Evolutionary conservation across 805 yeast genomes (phyloP), one percentile per base, ranked within the genome.

Genomic region (Wickerhamiella slavikovae): DNA sequence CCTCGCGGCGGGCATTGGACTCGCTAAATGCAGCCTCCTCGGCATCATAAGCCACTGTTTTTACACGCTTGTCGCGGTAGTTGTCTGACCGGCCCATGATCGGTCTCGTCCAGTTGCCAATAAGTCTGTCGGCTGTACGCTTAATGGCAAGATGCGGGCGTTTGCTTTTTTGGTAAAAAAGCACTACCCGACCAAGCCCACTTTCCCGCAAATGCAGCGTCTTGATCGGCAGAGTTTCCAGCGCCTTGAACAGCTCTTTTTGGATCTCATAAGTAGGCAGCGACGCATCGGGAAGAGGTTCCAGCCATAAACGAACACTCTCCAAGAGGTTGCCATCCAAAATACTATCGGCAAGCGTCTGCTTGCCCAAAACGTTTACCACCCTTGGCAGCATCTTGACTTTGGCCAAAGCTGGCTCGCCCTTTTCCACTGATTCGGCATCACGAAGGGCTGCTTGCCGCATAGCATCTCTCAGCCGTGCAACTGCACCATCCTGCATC

Each of bases 21-120:
- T 41, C 41, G 45, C 49, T 31, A 18, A 33, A 33, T 9, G 34
- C 35, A 13, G 27, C 34, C 26, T 33, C 45, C 29, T 40, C 47
- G 32, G 54, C 58, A 24, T 57, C 47, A 53, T 77, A 82, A 27
- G 67, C 68, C 36, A 68, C 65, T 36, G 71, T 64, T 42, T 64
- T 65, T 36, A 85, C 72, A 36, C 68, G 61, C 54, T 78, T 71
- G 52, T 85, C 94, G 51, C 89, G 71, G 58, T 83, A 85, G 43
- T 83, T 80, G 52, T 85, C 96, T 3, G 91, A 74, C 36, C 93
- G 74, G 41, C 93, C 93, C 64, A 89, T 78, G 37, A 89, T 80
- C 26, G 98, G 98, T 54, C 98, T 68, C 6, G 95, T 85, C 99
- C 99, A 89, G 50, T 82, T 92, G 16, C 93, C 93, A 40, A 89